Evolutionary conservation across 1,284 basidiomycete species (phyloP), one percentile per base, ranked within the genome.

Genomic region (Tetrapyrgos nigripes): DNA sequence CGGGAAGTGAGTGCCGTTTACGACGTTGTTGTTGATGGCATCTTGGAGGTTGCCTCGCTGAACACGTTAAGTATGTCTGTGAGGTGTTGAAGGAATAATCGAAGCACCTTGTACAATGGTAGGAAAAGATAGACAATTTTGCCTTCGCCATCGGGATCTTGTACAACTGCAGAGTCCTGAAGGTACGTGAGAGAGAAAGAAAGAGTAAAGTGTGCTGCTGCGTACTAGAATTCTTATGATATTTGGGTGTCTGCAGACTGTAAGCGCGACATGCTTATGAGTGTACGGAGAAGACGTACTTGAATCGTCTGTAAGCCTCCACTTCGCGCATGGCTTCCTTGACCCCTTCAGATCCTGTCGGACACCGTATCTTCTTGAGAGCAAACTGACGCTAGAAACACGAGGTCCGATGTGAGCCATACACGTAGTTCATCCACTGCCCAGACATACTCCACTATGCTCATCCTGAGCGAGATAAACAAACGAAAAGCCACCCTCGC

Each of bases 401-500:
- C 17, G 31, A 46, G 6, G 27, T 46, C 26, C 37, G 28, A 3
- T 27, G 26, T 21, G 28, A 4, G 24, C 33, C 40, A n/a, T 14
- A 26, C 26, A 13, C 6, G 24, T 9, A 43, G 4, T n/a, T n/a
- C n/a, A n/a, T n/a, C n/a, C n/a, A n/a, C n/a, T n/a, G n/a, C 23
- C 55, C 11, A 54, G 1, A 77, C 85, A 66, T 66, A 92, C 90
- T 46, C 89, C 91, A 67, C 89, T 92, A 60, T 84, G 80, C 67
- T 93, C 91, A 72, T 96, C 94, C 67, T 92, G 88, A n/a, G 92
- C 92, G 33, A 96, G 83, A 73, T 96, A 96, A 19, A 98, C 96
- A 71, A 96, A 97, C 14, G 93, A 94, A 81, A 97, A 97, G 2
- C 93, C 96, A 43, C 96, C 96, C 76, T 98, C 96, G 46, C 96